Percentiles rank a stretch among this genome's conserved stretches.
Evolutionary conservation across 306 rosid species (phyloP).

Genomic region (Malus fusca): DNA sequence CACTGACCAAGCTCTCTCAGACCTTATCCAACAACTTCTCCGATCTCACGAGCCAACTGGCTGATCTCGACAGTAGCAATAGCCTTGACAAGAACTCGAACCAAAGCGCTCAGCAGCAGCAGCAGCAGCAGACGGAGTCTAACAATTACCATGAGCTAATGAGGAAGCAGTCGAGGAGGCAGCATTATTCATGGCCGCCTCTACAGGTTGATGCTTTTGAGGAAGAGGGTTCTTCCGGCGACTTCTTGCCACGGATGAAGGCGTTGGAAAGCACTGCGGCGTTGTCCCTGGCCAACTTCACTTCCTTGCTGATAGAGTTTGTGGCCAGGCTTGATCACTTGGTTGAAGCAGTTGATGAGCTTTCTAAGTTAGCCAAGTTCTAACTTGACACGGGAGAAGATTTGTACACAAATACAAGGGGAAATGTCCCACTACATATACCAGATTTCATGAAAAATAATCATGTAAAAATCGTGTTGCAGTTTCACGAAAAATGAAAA

Average conservation of each 20-base stretch:
- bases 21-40: conserved; percentile 15
- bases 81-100: conserved; percentile 11
- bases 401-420: not conserved
- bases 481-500: not conserved
- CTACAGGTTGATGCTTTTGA: conserved; percentile 45
- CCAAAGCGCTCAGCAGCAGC: conserved; percentile 1
- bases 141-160: conserved; percentile 23
- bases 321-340: conserved; percentile 72
- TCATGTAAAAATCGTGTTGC: not conserved
- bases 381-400: conserved; percentile 2
- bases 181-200: conserved; percentile 63
- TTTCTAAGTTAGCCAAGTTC: conserved; percentile 66
- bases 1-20: conserved; percentile 23
- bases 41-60: conserved; percentile 10
- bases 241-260: conserved; percentile 35
- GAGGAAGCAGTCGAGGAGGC: conserved; percentile 51
- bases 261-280: conserved; percentile 52
- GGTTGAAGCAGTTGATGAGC: conserved; percentile 57
- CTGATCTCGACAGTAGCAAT: conserved; percentile 11
- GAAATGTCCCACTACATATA: not conserved
- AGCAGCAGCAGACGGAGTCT: conserved; percentile 19
- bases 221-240: conserved; percentile 30
- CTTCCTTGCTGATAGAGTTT: conserved; percentile 62
- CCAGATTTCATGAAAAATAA: not conserved
- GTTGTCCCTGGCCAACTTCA: conserved; percentile 54